These are phyloP conservation scores for Ilex aquifolium DNA, from an alignment of 257 asterid genomes.

Conservation along the genomic window DNA sequence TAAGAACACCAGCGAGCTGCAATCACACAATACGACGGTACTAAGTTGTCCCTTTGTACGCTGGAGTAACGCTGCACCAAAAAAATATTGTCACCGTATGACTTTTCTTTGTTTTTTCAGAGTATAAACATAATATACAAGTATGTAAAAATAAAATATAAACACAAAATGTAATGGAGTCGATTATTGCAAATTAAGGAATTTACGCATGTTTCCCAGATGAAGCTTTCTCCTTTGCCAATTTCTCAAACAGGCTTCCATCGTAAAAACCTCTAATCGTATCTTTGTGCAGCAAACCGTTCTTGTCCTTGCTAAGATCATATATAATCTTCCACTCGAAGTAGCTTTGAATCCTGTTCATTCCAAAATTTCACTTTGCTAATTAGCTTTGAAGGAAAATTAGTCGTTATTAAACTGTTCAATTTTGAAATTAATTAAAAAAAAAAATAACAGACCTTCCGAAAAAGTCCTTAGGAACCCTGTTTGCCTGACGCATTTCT, in stretches of 20 bases:
- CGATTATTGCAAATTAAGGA: constrained; percentile 13
- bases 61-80: too few relatives aligned
- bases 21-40: too few relatives aligned
- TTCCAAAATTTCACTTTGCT: not conserved
- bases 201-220: constrained; percentile 28
- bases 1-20: too few relatives aligned
- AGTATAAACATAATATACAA: too few relatives aligned
- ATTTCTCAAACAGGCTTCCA: constrained; percentile 69
- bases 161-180: too few relatives aligned
- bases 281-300: constrained; percentile 57
- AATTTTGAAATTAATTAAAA: not conserved
- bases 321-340: constrained; percentile 74
- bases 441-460: constrained; percentile 48
- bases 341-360: constrained; percentile 53
- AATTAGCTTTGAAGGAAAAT: not conserved
- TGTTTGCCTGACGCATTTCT: constrained; percentile 44
- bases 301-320: constrained; percentile 57
- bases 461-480: constrained; percentile 55
- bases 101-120: too few relatives aligned
- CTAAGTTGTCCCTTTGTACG: too few relatives aligned
- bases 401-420: not conserved
- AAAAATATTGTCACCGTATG: too few relatives aligned
- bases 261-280: constrained; percentile 54
- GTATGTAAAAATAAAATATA: too few relatives aligned
- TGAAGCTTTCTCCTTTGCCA: constrained; percentile 48